phyloP scores from a whole-genome alignment of 2,329 filamentous ascomycete species.

The Microdochium paspali region DNA sequence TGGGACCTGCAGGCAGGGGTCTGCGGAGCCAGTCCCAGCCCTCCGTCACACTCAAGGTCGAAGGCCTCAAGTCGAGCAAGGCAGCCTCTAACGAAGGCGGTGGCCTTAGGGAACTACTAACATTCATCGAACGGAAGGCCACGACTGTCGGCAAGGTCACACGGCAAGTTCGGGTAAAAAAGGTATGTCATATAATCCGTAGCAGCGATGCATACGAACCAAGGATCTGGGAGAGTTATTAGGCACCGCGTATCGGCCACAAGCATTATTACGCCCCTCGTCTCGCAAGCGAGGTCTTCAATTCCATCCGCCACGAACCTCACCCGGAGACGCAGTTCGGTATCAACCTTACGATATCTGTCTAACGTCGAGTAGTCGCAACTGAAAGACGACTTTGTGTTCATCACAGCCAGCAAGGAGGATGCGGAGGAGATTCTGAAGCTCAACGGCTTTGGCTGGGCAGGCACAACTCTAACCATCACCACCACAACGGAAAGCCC shows the following conservation, averaged over 20 bases:
- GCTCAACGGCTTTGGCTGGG: slow-evolving; percentile 60
- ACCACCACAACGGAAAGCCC: slow-evolving; percentile 32
- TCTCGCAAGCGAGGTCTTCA: slow-evolving; percentile 28
- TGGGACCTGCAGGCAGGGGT: slow-evolving; percentile 9
- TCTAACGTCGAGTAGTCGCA: slow-evolving; percentile 66
- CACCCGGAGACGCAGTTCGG: slow-evolving; percentile 23
- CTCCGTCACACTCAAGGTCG: slow-evolving; percentile 33
- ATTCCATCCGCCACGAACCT: slow-evolving; percentile 26
- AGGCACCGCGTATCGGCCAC: slow-evolving; percentile 26
- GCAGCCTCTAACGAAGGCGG: slow-evolving; percentile 57
- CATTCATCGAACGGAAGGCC: slow-evolving; percentile 65
- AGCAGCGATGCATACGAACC: slow-evolving; percentile 28
- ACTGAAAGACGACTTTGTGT: slow-evolving; percentile 58
- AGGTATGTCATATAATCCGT: slow-evolving; percentile 56
- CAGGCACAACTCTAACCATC: slow-evolving; percentile 51
- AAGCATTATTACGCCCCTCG: slow-evolving; percentile 27
- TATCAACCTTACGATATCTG: slow-evolving; percentile 39
- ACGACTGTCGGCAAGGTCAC: slow-evolving; percentile 38
- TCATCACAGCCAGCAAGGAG: slow-evolving; percentile 56
- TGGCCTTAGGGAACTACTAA: slow-evolving; percentile 53
- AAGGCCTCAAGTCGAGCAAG: slow-evolving; percentile 60
- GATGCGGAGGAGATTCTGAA: slow-evolving; percentile 56
- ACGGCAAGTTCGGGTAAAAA: slow-evolving; percentile 56
- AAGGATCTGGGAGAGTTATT: slow-evolving; percentile 30
- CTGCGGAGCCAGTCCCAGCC: slow-evolving; percentile 10